Evolutionary conservation across 495 filamentous ascomycete genomes (phyloP), one percentile per base, ranked within the genome.

Genomic region (Chlorociboria aeruginascens): DNA sequence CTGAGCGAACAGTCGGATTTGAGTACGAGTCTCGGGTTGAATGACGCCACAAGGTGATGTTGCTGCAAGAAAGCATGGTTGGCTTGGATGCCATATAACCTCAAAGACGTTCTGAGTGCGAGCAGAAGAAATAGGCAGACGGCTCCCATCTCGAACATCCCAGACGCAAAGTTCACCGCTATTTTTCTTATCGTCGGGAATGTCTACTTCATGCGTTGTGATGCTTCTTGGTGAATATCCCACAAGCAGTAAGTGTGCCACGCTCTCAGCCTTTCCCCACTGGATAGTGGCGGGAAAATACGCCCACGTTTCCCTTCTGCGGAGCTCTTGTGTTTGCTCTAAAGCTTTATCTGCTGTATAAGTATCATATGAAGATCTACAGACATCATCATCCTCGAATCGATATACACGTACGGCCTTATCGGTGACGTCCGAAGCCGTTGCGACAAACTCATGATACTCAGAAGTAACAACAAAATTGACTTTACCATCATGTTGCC

Each of bases 81-180:
- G 61, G 3, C 54, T 61, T 0, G 84, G 82, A 59, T 89, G 83
- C 82, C 86, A 95, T 7, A 78, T 73, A 10, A 85, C 71, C 50
- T 92, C 85, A 56, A 92, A 92, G 0, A 89, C 77, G 51, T 86
- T 89, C 33, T 82, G 77, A 0, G 77, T 77, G 7, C 72, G 75
- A 1, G 63, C 69, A 6, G 65, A 61, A 55, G 62, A 70, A 17
- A 81, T 57, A 38, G 60, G 58, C 52, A 69, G 58, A 36, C 74
- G 51, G 8, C 64, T 62, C 3, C 69, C 65, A 37, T 74, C 71
- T 12, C 65, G 49, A 0, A 81, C 69, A 49, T 81, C 71, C 83
- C 83, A 95, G 0, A 88, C 52, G 43, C 78, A 83, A 11, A 90
- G 69, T 56, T 92, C 82, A 1, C 89, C 89, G 3, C 67, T 65